Evolutionary conservation across 164 flowering plant species (phyloP), one percentile per base, ranked within the genome.

Genomic region (Dillenia suffruticosa): DNA sequence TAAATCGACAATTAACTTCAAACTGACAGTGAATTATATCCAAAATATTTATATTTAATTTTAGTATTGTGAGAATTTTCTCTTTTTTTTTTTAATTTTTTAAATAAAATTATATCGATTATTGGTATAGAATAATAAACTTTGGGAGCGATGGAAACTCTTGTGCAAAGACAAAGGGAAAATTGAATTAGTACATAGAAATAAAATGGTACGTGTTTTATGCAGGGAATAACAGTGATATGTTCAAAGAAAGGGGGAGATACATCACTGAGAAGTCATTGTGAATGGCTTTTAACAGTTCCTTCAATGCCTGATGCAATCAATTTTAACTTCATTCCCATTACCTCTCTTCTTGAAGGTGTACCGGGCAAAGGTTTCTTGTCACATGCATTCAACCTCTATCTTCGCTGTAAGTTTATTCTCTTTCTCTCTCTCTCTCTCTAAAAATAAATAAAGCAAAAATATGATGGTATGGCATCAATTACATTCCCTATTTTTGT

Each of bases 241-340:
- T 76, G 85, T 54, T 68, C 77, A 4, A 90, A 80, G 58, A 80
- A 80, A 49, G 98, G 97, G 47, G 98, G 98, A 3, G 89, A 84
- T 53, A 22, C 67, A 47, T 48, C 70, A 3, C 57, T 52, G 0
- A 55, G 11, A 2, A 79, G 82, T 59, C 96, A 93, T 61, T 73
- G 74, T 17, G 92, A 90, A 58, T 93, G 98, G 98, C 90, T 93
- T 58, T 81, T 16, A 14, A 86, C 98, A 8, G 92, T 93, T n/a
- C 77, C 84, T 3, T 58, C 63, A 10, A 74, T 13, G 65, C 97
- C 98, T 0, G 94, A 93, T 47, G 96, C 85, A 6, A 67, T 90
- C 12, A 63, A 74, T 12, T 85, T 87, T 53, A 78, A 47, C 63
- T 88, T 93, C 74, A 74, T 90, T 16, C 98, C 98, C 44, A 90